phyloP scores from a whole-genome alignment of 306 rosid genomes.

The Ormosia semicastrata region DNA sequence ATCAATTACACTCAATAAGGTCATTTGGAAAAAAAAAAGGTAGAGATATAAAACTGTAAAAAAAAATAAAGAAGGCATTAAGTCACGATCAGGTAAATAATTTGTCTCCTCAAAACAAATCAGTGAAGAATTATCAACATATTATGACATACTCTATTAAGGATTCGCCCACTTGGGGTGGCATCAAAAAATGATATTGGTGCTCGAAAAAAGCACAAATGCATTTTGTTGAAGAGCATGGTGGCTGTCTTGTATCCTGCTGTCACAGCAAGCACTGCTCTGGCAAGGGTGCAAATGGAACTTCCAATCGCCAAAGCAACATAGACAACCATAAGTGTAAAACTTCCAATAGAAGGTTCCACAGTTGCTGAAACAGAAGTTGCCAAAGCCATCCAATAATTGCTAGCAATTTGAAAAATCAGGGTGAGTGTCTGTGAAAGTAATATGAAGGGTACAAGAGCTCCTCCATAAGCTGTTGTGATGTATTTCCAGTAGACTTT shows the following conservation, averaged over 20 bases:
- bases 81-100: not conserved
- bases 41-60: not conserved
- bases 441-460: conserved; percentile 58
- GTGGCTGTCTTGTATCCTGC: conserved; percentile 60
- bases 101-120: no score
- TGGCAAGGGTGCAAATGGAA: conserved; percentile 43
- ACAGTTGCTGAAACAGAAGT: conserved; percentile 48
- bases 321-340: conserved; percentile 41
- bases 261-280: conserved; percentile 40
- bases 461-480: conserved; percentile 58
- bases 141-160: conserved; percentile 46
- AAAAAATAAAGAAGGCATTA: not conserved
- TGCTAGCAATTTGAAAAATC: conserved; percentile 60
- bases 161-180: conserved; percentile 70
- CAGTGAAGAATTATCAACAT: no score
- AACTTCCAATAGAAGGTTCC: conserved; percentile 32
- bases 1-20: not conserved
- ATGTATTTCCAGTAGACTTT: conserved; percentile 56
- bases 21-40: not conserved
- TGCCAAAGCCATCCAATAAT: conserved; percentile 82
- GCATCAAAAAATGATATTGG: conserved; percentile 75
- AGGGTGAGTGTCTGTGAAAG: conserved; percentile 47
- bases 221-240: conserved; percentile 59
- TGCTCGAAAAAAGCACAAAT: conserved; percentile 54
- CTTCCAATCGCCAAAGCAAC: conserved; percentile 52